Evolutionary conservation across 495 filamentous ascomycete species (phyloP), one percentile per base, ranked within the genome.

Genomic region (Neurospora intermedia): DNA sequence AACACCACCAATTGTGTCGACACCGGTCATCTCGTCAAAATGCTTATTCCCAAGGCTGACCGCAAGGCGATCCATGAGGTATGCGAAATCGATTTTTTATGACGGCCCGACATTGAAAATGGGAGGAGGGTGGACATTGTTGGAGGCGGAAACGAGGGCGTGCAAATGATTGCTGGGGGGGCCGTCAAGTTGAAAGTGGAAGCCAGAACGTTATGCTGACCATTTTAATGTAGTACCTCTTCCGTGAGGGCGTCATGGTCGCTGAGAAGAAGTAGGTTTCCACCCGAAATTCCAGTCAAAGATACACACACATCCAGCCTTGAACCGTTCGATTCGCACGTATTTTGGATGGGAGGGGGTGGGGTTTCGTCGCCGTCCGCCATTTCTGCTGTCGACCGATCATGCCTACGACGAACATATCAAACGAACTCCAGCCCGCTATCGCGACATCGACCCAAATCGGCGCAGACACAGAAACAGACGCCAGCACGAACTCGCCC

Each of bases 21-120:
- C 78, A 84, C 75, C 76, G 76, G 75, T 71, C 75, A 31, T 83
- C 86, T 84, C 86, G 85, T 82, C 85, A 89, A 88, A 82, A 89
- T 89, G 95, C 91, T 99, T 89, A 99, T 99, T 87, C 96, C 96
- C 81, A 98, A 98, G 90, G 91, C 92, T 84, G 96, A 99, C 88
- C 94, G 96, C 87, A 98, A 98, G 92, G 95, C 96, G 91, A 97
- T 99, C 88, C 96, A 99, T 88, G 93, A 87, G 83, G 84, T 85
- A 82, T 75, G 83, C 69, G 45, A 39, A 71, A 54, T 69, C 45
- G 40, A 43, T 23, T 23, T 59, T 74, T 69, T 69, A 46, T 54
- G 48, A 40, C 54, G 43, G 71, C 54, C 41, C 48, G 69, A 46
- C 74, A 38, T 54, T 23, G 39, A 69, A 70, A 62, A 31, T 45